Base-by-base conservation (phyloP, 73 alveolate species). In the Paramecium sexaurelia region DNA sequence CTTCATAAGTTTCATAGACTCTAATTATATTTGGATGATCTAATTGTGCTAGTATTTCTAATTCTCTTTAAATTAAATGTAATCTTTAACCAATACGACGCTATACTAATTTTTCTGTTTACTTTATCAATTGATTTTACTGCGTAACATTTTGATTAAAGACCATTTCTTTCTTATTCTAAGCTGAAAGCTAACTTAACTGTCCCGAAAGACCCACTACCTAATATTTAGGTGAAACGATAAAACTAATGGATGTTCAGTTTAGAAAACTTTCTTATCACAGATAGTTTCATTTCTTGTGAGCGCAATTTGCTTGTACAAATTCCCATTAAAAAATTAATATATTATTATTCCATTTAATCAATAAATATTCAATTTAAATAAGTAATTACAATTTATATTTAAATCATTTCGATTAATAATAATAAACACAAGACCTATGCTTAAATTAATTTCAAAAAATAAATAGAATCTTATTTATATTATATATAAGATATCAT, bases 1-100 rank as follows among this genome's bases (percentile, higher is more conserved):
- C 93, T 45, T 95, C 97, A 92, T 94, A 95, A 10, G 95, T 89
- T 43, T 95, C 98, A 39, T 92, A 93, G 40, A 95, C 82, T 83
- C 95, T 94, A 27, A 95, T 95, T 27, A 95, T 94, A 73, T 95
- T 95, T 9, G 98, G 98, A 75, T 95, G 98, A 87, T 96, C 98
- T 82, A 95, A 92, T 17, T 56, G 51, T 27, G 47, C 92, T 7
- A 95, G 89, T 24, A 94, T 93, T 24, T 91, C 83, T 22, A 95
- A 73, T 90, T 95, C 98, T 36, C 93, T 93, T 82, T 88, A 45
- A 67, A 96, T 75, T 37, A 88, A 33, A 71, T 88, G 83, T 6
- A 88, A 61, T 26, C 73, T 88, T 26, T 66, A 40, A 17, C 87
- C 87, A 6, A 88, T 82, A 7, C 94, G 67, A 39, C 15, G 66